Percentiles rank a stretch among this genome's conserved stretches.
Evolutionary conservation across 2,329 filamentous ascomycete genomes (phyloP).

Genomic region (Fusarium sp.): DNA sequence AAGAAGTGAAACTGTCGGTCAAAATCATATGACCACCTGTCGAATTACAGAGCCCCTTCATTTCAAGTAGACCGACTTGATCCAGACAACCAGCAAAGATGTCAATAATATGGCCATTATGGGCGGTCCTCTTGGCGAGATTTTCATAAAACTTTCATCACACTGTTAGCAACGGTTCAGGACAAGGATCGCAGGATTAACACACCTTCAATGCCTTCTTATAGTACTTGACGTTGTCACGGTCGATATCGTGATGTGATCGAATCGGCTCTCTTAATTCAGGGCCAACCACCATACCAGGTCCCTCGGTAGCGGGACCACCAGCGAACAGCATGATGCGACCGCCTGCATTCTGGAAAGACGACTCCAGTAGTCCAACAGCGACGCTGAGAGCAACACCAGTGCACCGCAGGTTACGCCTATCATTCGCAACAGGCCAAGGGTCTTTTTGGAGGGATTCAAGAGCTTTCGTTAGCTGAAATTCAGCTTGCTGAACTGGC

Average conservation of each 20-base stretch:
- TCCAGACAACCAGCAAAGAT: slow-evolving; percentile 98
- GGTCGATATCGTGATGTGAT: slow-evolving; percentile 98
- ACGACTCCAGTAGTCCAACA: slow-evolving; percentile 90
- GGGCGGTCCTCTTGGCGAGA: slow-evolving; percentile 91
- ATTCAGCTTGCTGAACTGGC: slow-evolving; percentile 95
- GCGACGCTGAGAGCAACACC: slow-evolving; percentile 97
- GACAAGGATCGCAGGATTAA: background rate
- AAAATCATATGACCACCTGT: slow-evolving; percentile 98
- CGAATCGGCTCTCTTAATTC: slow-evolving; percentile 96
- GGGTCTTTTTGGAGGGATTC: slow-evolving; percentile 97
- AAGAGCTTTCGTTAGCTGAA: slow-evolving; percentile 94
- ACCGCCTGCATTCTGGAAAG: slow-evolving; percentile 94
- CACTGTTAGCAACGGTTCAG: slow-evolving; percentile 44
- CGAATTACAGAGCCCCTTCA: slow-evolving; percentile 96
- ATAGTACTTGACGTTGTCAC: slow-evolving; percentile 99
- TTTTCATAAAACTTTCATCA: slow-evolving; percentile 85
- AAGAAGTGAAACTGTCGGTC: slow-evolving; percentile 97
- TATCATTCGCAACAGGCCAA: slow-evolving; percentile 96
- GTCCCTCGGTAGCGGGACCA: slow-evolving; percentile 93
- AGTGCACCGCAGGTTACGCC: slow-evolving; percentile 89
- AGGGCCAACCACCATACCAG: slow-evolving; percentile 95
- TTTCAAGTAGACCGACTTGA: slow-evolving; percentile 95
- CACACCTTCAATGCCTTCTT: slow-evolving; percentile 96
- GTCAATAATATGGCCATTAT: slow-evolving; percentile 97
- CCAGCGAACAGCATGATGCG: slow-evolving; percentile 98